Base-by-base conservation (phyloP, 805 yeast genomes). In the Ogataea pignaliae region DNA sequence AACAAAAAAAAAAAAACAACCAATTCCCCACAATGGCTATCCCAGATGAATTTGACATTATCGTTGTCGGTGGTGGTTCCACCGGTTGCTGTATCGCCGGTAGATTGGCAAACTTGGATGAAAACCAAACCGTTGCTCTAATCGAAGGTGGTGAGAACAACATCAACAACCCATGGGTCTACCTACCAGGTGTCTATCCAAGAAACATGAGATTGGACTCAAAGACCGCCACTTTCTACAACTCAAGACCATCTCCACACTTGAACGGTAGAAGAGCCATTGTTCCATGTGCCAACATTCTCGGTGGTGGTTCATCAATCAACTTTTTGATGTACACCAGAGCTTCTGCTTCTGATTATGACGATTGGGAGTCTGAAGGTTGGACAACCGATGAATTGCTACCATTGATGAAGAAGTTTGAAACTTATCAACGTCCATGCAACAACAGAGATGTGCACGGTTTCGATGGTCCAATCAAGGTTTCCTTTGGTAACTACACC, bases 81-180 rank as follows among this genome's bases (percentile, higher is more conserved):
- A 46, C 54, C 49, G 62, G 62, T 43, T 57, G 59, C 48, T 50
- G 53, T 33, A 42, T 57, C 36, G 62, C 62, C 32, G 62, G 62
- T 42, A 53, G 62, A 52, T 47, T 57, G 34, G 62, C 56, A 29
- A 57, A 57, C 53, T 48, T 57, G 43, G 62, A 57, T 43, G 57
- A 54, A 18, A 43, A 46, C 36, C 37, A 56, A 34, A 56, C 54
- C 13, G 62, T 57, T 32, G 52, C 52, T 18, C 50, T 57, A 17
- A 55, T 57, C 41, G 62, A 57, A 48, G 60, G 58, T 35, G 62
- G 62, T 50, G 62, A 57, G 48, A 57, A 57, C 55, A 57, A 57
- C 52, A 43, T 56, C 45, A 56, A 57, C 52, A 57, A 57, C 51
- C 62, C 62, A 35, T 57, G 62, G 62, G 62, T 57, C 30, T 57